phyloP scores from a whole-genome alignment of 148 eudicot species.

The Rhododendron simsii region DNA sequence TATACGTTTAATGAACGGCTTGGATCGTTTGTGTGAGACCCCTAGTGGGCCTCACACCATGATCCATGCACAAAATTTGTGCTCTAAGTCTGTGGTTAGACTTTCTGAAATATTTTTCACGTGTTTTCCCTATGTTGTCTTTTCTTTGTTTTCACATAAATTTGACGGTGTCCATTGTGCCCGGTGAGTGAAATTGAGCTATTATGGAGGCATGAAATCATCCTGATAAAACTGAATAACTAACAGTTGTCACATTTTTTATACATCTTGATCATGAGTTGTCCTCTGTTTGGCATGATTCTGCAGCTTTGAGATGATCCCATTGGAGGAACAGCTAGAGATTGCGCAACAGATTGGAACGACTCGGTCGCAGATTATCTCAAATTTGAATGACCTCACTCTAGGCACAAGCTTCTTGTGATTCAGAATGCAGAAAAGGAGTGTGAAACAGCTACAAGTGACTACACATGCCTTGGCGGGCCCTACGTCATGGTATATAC shows the following conservation, averaged over 20 bases:
- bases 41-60: too few relatives aligned
- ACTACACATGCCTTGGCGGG: neutral
- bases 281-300: neutral
- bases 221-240: neutral
- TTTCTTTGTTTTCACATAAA: neutral
- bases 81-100: too few relatives aligned
- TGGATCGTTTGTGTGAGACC: too few relatives aligned
- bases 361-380: conserved; percentile 70
- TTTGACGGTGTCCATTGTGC: neutral
- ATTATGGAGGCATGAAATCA: neutral
- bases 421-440: neutral
- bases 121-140: neutral
- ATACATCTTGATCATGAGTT: neutral
- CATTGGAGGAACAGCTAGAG: conserved; percentile 85
- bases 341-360: conserved; percentile 93
- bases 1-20: too few relatives aligned
- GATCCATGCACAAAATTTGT: too few relatives aligned
- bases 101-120: neutral
- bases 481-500: neutral
- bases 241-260: neutral
- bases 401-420: conserved; percentile 90
- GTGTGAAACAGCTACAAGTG: neutral
- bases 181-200: neutral
- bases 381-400: conserved; percentile 80
- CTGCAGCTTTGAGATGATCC: conserved; percentile 83